A percentile compares a stretch with the other conserved stretches of the same genome.
Conservation (phyloP, 768 basidiomycete species). For the Agrocybe chaxingu region DNA sequence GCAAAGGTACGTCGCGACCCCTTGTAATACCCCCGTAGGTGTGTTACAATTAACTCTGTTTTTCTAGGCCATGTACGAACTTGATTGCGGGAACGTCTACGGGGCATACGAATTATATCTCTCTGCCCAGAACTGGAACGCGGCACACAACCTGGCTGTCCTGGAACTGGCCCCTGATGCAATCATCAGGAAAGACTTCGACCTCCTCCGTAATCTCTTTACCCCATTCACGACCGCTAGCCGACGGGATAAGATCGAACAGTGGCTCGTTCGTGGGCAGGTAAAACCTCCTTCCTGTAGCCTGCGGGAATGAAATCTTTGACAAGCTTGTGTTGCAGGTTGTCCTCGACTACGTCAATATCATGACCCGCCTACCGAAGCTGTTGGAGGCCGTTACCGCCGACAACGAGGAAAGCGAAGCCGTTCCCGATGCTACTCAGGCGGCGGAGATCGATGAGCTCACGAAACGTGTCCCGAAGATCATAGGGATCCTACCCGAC, state of each 20-base stretch:
- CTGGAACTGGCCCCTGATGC: slow-evolving; percentile 87
- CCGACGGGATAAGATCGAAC: slow-evolving; percentile 46
- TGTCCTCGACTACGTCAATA: slow-evolving; percentile 69
- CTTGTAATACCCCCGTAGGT: background rate
- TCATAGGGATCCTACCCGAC: slow-evolving; percentile 69
- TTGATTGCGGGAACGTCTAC: slow-evolving; percentile 58
- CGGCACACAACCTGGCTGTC: slow-evolving; percentile 84
- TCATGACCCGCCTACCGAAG: slow-evolving; percentile 57
- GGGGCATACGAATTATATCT: slow-evolving; percentile 77
- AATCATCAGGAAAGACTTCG: slow-evolving; percentile 62
- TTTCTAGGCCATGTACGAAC: slow-evolving; percentile 62
- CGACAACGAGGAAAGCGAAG: slow-evolving; percentile 30
- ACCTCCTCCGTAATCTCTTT: slow-evolving; percentile 69
- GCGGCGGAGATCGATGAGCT: slow-evolving; percentile 59
- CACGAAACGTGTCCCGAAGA: slow-evolving; percentile 53
- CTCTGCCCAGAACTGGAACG: slow-evolving; percentile 61
- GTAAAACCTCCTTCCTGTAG: slow-evolving; percentile 33
- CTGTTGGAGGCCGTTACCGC: slow-evolving; percentile 39
- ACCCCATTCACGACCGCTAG: slow-evolving; percentile 48
- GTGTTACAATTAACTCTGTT: slow-evolving; percentile 1
- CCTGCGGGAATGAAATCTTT: background rate
- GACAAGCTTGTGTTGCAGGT: slow-evolving; percentile 33
- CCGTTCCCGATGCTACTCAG: slow-evolving; percentile 43
- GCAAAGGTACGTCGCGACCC: slow-evolving; percentile 58
- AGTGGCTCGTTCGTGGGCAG: slow-evolving; percentile 86